A percentile compares a stretch with the other conserved stretches of the same genome.
These are phyloP conservation scores for Ganoderma lingzhi DNA, from an alignment of 1,284 basidiomycete species.

Conservation along the genomic window DNA sequence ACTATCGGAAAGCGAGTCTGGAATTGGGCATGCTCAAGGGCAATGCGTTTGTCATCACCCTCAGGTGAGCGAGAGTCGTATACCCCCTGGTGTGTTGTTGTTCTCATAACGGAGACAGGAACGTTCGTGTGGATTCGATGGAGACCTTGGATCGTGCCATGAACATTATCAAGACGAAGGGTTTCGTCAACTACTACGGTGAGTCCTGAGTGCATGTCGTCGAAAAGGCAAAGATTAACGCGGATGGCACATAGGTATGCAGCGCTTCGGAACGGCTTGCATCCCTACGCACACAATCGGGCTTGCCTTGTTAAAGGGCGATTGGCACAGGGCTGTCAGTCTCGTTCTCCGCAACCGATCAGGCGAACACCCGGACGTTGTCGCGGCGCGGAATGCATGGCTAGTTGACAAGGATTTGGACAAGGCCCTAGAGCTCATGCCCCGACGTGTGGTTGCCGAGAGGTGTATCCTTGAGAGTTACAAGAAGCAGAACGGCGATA, in stretches of 20 bases:
- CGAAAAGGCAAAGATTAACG: slow-evolving; percentile 4
- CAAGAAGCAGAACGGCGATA: slow-evolving; percentile 81
- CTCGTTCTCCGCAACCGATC: slow-evolving; percentile 84
- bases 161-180: slow-evolving; percentile 82
- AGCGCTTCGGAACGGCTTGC: slow-evolving; percentile 96
- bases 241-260: slow-evolving; percentile 76
- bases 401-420: slow-evolving; percentile 79
- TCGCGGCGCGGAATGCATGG: slow-evolving; percentile 84
- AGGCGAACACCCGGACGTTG: slow-evolving; percentile 91
- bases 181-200: slow-evolving; percentile 99
- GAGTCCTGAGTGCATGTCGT: slow-evolving; percentile 24
- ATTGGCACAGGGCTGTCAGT: slow-evolving; percentile 91
- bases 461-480: slow-evolving; percentile 91
- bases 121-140: slow-evolving; percentile 78
- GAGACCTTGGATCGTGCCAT: slow-evolving; percentile 82
- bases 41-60: slow-evolving; percentile 94
- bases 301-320: slow-evolving; percentile 85
- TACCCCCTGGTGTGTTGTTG: neutral
- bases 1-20: slow-evolving; percentile 82
- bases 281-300: slow-evolving; percentile 97
- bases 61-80: slow-evolving; percentile 66
- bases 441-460: slow-evolving; percentile 91
- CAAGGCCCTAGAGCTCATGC: slow-evolving; percentile 84
- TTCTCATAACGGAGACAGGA: slow-evolving; percentile 55
- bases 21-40: slow-evolving; percentile 97